Evolutionary conservation across 495 filamentous ascomycete species (phyloP).

Genomic region (Penicillium flavigenum): DNA sequence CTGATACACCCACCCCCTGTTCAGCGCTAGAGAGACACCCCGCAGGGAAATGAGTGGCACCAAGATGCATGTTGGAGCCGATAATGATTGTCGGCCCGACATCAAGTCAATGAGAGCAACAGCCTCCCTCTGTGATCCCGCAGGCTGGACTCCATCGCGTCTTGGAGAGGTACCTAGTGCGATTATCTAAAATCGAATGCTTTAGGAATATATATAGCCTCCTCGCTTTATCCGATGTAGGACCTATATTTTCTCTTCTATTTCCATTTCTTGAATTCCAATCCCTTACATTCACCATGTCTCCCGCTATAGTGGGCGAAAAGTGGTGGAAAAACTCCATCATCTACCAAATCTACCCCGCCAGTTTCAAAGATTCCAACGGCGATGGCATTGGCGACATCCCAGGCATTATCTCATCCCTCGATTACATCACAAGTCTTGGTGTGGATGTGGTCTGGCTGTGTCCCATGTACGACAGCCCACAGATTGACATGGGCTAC

Average conservation of each 20-base stretch:
- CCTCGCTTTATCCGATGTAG: not conserved
- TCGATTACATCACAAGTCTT: conserved; percentile 56
- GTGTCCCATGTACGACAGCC: conserved; percentile 48
- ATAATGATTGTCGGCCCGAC: conserved; percentile 7
- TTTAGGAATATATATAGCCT: conserved; percentile 1
- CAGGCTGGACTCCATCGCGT: conserved; percentile 5
- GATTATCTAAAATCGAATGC: not conserved
- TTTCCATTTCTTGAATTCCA: not conserved
- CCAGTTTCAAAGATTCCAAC: conserved; percentile 42
- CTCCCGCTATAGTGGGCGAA: conserved; percentile 7
- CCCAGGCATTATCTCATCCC: conserved; percentile 55
- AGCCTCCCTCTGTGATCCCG: not conserved
- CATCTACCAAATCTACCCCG: conserved; percentile 45
- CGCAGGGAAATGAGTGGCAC: not conserved
- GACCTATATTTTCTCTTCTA: not conserved
- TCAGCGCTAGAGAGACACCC: not conserved
- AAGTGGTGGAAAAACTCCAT: conserved; percentile 44
- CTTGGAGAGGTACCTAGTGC: not conserved
- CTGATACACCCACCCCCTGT: not conserved
- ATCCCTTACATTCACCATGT: conserved; percentile 2
- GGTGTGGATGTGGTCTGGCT: conserved; percentile 45
- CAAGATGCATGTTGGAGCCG: not conserved
- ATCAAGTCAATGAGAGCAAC: conserved; percentile 3
- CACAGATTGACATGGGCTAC: conserved; percentile 55
- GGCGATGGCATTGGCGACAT: conserved; percentile 56